Evolutionary conservation across 768 basidiomycete species (phyloP).

Genomic region (Psilocybe azurescens): DNA sequence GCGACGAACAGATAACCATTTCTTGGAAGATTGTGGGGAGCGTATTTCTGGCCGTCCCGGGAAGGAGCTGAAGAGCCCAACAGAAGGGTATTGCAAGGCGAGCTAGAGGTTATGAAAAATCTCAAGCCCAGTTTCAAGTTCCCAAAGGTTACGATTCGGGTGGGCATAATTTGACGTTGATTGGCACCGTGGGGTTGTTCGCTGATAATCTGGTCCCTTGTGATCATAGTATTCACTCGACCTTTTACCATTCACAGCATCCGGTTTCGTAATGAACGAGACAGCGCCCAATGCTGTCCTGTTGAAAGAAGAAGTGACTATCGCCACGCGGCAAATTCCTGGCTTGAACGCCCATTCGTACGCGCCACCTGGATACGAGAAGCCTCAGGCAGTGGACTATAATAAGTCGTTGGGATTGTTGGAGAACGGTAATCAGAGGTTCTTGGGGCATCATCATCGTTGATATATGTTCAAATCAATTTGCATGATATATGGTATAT

Average conservation of each 20-base stretch:
- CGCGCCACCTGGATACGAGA: constrained; percentile 58
- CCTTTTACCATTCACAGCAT: constrained; percentile 45
- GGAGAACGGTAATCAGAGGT: constrained; percentile 63
- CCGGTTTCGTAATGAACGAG: constrained; percentile 41
- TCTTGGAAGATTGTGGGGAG: constrained; percentile 47
- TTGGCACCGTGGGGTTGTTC: background rate
- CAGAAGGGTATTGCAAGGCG: constrained; percentile 50
- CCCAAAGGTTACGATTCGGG: constrained; percentile 50
- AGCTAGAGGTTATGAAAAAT: constrained; percentile 50
- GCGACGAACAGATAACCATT: constrained; percentile 51
- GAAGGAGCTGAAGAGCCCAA: constrained; percentile 35
- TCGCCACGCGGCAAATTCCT: constrained; percentile 43
- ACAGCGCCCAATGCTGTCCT: constrained; percentile 24
- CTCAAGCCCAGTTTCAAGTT: constrained; percentile 48
- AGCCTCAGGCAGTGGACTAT: constrained; percentile 49
- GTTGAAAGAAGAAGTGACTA: constrained; percentile 42
- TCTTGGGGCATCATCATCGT: constrained; percentile 27
- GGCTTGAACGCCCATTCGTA: constrained; percentile 48
- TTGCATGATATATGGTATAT: background rate
- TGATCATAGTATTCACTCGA: constrained; percentile 48
- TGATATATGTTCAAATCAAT: background rate
- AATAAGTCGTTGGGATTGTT: constrained; percentile 55
- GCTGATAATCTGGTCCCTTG: background rate
- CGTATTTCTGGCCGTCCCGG: constrained; percentile 53
- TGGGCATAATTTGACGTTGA: constrained; percentile 30